phyloP scores from a whole-genome alignment of 2,329 filamentous ascomycete species.

The Sporothrix schenckii region DNA sequence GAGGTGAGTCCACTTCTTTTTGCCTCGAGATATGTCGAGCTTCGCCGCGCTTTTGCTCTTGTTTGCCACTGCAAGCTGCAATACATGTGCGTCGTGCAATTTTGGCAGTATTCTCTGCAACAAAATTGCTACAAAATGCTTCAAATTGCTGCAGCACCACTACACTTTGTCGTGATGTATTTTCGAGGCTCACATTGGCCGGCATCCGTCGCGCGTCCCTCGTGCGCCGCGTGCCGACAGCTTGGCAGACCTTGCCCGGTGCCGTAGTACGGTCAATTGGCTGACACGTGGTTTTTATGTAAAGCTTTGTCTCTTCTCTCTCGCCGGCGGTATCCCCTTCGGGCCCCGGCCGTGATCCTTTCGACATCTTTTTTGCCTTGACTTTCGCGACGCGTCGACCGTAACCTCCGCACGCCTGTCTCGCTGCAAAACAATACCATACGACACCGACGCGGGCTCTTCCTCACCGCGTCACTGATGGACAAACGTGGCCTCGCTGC shows the following conservation, averaged over 20 bases:
- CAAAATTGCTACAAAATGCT: no score
- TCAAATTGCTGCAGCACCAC: neutral
- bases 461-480: slow-evolving; percentile 31
- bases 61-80: slow-evolving; percentile 11
- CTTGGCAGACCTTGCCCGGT: neutral
- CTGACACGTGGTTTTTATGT: neutral
- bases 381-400: slow-evolving; percentile 18
- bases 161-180: slow-evolving; percentile 2
- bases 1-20: slow-evolving; percentile 36
- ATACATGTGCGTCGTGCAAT: neutral
- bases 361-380: neutral
- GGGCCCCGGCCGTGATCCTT: neutral
- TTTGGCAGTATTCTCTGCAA: slow-evolving; percentile 6
- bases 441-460: no score
- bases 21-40: slow-evolving; percentile 3
- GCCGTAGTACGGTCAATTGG: slow-evolving; percentile 8
- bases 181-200: neutral
- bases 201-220: neutral
- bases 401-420: neutral
- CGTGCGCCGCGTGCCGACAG: neutral
- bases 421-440: neutral
- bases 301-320: neutral
- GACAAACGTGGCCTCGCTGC: slow-evolving; percentile 43
- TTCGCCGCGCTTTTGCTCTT: neutral
- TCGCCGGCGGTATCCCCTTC: neutral